Base-by-base conservation (phyloP, 139 green algal species). In the Spirogloea muscicola region DNA sequence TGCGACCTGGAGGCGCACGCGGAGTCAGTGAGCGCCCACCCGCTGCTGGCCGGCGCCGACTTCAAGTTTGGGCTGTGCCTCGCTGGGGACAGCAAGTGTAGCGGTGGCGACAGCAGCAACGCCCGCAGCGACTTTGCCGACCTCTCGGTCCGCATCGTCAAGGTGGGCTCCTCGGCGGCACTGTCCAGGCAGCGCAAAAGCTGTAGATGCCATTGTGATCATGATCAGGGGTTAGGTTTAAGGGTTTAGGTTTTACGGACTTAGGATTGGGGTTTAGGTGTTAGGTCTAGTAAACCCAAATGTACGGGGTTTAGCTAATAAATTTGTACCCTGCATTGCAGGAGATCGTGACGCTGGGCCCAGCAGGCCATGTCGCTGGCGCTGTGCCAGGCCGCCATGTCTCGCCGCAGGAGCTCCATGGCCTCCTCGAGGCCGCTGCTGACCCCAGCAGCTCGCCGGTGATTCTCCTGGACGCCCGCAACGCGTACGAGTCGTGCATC, bases 401-500 rank as follows among this genome's bases (percentile, higher is more conserved):
- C 13, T 70, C 61, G 1, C 5, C 61, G 27, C 21, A 64, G 2
- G 61, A 62, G 43, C 55, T 70, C 5, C 61, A 70, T 16, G 1
- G 7, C n/a, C n/a, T n/a, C n/a, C n/a, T n/a, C n/a, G n/a, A n/a
- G n/a, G n/a, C n/a, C n/a, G n/a, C n/a, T n/a, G n/a, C n/a, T n/a
- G n/a, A n/a, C n/a, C n/a, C n/a, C n/a, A n/a, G n/a, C n/a, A n/a
- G n/a, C 6, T 43, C 38, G 9, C 52, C 52, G 37, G 39, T 74
- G 44, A 87, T 95, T 61, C 71, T 95, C 34, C n/a, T 95, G 41
- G 90, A 95, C 48, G 68, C 60, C 0, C 52, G 90, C 0, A 95
- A 95, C 70, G 9, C 86, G 3, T 95, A 95, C 59, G 90, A 95
- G 77, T 89, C 82, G 0, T 34, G 69, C 16, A 90, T 95, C 0